These are phyloP conservation scores for Coemansia sp. DNA, from an alignment of 192 early-diverging fungal species.

Conservation along the genomic window DNA sequence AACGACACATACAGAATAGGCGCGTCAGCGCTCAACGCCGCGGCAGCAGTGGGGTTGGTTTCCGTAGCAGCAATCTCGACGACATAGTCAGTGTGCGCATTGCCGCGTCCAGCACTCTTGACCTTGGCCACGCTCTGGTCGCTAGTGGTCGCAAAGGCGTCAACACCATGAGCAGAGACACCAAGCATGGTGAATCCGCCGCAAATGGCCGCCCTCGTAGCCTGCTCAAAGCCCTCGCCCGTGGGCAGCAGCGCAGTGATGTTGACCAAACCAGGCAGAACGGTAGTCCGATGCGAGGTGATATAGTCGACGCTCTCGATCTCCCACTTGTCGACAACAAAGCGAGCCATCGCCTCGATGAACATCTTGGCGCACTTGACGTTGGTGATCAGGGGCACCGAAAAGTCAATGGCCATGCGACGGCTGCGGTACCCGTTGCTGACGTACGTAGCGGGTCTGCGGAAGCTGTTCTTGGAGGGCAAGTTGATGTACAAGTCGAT, in stretches of 20 bases:
- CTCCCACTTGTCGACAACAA: constrained; percentile 59
- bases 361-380: constrained; percentile 99
- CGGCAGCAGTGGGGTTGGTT: constrained; percentile 60
- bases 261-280: constrained; percentile 87
- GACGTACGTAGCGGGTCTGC: constrained; percentile 93
- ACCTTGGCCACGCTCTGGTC: constrained; percentile 45
- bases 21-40: constrained; percentile 41
- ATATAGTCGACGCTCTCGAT: constrained; percentile 87
- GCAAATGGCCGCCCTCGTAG: constrained; percentile 69
- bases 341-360: constrained; percentile 88
- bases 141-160: constrained; percentile 27
- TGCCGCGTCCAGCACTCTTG: constrained; percentile 57
- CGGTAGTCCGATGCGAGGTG: constrained; percentile 78
- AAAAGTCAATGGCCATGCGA: constrained; percentile 97
- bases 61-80: constrained; percentile 66
- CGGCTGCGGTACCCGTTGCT: constrained; percentile 91
- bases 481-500: constrained; percentile 99
- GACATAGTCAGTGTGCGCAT: constrained; percentile 72
- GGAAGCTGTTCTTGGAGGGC: constrained; percentile 96
- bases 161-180: constrained; percentile 56
- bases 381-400: constrained; percentile 96
- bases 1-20: constrained; percentile 65
- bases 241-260: constrained; percentile 61
- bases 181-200: constrained; percentile 85
- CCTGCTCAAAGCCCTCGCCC: constrained; percentile 56